phyloP scores from a whole-genome alignment of 164 flowering plant genomes.

The Cinnamomum chago region DNA sequence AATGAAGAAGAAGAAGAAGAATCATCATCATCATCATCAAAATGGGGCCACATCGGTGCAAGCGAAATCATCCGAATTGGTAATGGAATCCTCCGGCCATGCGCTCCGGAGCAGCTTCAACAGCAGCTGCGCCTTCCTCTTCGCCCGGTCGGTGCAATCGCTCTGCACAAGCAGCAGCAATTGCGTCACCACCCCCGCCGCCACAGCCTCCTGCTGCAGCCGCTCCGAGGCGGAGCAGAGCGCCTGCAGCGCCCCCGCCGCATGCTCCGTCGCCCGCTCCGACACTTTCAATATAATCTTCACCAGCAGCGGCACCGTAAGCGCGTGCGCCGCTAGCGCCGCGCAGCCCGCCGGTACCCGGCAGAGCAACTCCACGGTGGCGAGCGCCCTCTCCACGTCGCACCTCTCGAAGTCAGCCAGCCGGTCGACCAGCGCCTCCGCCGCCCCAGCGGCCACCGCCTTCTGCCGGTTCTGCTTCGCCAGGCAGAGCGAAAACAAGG shows the following conservation, averaged over 20 bases:
- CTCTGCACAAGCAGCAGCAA: conserved; percentile 85
- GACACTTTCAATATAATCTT: conserved; percentile 70
- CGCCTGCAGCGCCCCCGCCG: conserved; percentile 71
- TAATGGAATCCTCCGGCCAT: conserved; percentile 69
- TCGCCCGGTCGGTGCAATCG: conserved; percentile 85
- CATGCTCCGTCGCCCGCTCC: conserved; percentile 91
- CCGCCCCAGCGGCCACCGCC: conserved; percentile 77
- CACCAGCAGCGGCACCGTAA: conserved; percentile 74
- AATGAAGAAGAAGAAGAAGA: background rate
- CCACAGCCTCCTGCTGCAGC: conserved; percentile 63
- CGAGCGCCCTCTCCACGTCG: conserved; percentile 86
- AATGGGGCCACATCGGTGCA: conserved; percentile 68
- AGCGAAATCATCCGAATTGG: conserved; percentile 64
- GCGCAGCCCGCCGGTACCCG: conserved; percentile 64
- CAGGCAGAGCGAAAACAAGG: conserved; percentile 73
- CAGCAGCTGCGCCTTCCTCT: conserved; percentile 81
- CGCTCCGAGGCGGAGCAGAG: conserved; percentile 67
- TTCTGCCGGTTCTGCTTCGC: conserved; percentile 59
- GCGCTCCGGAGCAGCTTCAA: conserved; percentile 71
- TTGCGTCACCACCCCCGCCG: conserved; percentile 78
- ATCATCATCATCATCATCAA: conserved; percentile 16
- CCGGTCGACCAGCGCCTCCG: conserved; percentile 48
- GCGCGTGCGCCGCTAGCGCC: conserved; percentile 62
- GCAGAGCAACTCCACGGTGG: conserved; percentile 84
- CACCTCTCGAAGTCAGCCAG: conserved; percentile 70